phyloP scores from a whole-genome alignment of 805 yeast genomes.

The Hanseniaspora clermontiae region DNA sequence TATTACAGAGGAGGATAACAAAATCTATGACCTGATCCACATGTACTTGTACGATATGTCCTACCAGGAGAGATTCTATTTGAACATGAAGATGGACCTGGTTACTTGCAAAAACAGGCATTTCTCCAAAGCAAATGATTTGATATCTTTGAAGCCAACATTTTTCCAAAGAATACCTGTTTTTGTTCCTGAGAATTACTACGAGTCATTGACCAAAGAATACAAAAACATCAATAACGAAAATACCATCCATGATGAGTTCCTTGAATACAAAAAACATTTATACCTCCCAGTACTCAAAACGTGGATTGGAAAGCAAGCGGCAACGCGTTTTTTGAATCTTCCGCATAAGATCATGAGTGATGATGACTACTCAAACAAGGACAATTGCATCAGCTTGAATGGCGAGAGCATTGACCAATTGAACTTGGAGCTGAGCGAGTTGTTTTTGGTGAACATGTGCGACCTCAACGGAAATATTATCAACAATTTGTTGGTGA shows the following conservation, averaged over 20 bases:
- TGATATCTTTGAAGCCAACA: conserved; percentile 18
- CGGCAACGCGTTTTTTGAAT: not conserved
- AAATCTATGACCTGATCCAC: not conserved
- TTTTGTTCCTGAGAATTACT: not conserved
- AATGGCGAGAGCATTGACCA: not conserved
- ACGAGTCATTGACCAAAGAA: not conserved
- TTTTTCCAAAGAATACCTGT: conserved; percentile 7
- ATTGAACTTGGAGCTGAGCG: not conserved
- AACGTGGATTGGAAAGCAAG: not conserved
- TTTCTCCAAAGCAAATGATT: conserved; percentile 34
- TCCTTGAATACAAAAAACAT: not conserved
- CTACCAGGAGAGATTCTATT: conserved; percentile 27
- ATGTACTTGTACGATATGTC: conserved; percentile 14
- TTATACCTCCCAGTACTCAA: not conserved
- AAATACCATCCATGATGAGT: not conserved
- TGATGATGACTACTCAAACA: not conserved
- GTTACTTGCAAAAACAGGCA: conserved; percentile 54
- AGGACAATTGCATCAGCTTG: not conserved
- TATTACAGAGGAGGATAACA: not conserved
- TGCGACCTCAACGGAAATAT: not conserved
- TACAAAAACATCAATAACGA: not conserved
- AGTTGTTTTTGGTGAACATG: conserved; percentile 5
- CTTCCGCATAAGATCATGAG: not conserved
- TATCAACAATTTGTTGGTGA: not conserved
- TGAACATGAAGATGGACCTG: conserved; percentile 25